These are phyloP conservation scores for Botryotinia narcissicola DNA, from an alignment of 2,329 filamentous ascomycete genomes.

Conservation along the genomic window DNA sequence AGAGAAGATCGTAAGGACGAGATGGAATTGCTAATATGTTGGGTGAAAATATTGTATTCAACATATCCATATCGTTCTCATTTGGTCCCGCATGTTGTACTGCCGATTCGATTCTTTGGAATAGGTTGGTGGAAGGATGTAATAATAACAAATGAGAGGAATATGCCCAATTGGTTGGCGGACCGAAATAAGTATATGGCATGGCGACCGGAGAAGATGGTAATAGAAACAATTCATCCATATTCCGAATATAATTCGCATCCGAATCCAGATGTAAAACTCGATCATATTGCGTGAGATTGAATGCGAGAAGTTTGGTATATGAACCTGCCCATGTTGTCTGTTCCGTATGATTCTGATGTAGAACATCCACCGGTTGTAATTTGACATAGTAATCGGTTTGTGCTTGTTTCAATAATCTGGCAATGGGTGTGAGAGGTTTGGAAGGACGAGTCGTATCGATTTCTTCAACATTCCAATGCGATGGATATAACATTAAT, in stretches of 20 bases:
- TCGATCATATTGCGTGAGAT: slow-evolving; percentile 33
- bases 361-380: slow-evolving; percentile 30
- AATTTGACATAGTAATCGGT: slow-evolving; percentile 32
- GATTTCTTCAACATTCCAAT: slow-evolving; percentile 31
- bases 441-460: slow-evolving; percentile 24
- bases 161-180: slow-evolving; percentile 30
- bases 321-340: slow-evolving; percentile 32
- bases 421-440: slow-evolving; percentile 30
- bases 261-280: slow-evolving; percentile 32
- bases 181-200: slow-evolving; percentile 34
- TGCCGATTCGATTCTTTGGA: slow-evolving; percentile 27
- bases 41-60: slow-evolving; percentile 52
- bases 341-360: slow-evolving; percentile 24
- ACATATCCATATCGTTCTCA: slow-evolving; percentile 33
- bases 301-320: slow-evolving; percentile 36
- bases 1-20: slow-evolving; percentile 53
- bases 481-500: slow-evolving; percentile 34
- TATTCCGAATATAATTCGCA: slow-evolving; percentile 29
- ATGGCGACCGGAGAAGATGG: slow-evolving; percentile 32
- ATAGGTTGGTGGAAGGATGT: slow-evolving; percentile 27
- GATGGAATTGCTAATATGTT: slow-evolving; percentile 55
- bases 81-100: slow-evolving; percentile 25
- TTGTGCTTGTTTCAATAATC: slow-evolving; percentile 30
- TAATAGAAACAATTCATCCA: slow-evolving; percentile 35
- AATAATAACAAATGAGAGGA: slow-evolving; percentile 33